Conservation (phyloP, 2,329 filamentous ascomycete species). For the Akanthomyces dipterigenus region DNA sequence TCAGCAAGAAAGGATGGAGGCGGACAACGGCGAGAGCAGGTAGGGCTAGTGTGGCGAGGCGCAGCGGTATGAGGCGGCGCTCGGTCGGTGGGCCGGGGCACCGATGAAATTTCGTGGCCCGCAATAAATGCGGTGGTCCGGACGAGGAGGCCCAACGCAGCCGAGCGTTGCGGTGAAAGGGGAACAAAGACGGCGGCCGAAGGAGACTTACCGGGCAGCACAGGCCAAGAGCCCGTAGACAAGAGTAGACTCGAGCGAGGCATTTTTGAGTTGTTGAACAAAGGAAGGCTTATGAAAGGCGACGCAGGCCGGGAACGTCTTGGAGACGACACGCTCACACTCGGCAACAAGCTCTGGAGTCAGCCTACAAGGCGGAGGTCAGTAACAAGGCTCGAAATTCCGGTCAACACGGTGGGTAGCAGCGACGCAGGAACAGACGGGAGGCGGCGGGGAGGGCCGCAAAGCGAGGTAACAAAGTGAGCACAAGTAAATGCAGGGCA, state of each 20-base stretch:
- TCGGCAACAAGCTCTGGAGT: slow-evolving; percentile 52
- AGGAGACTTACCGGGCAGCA: slow-evolving; percentile 46
- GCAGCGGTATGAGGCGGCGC: slow-evolving; percentile 1
- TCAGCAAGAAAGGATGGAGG: neutral
- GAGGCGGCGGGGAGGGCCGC: neutral
- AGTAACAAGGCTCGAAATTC: slow-evolving; percentile 18
- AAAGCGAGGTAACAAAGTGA: neutral
- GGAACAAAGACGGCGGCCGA: slow-evolving; percentile 14
- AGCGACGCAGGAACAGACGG: neutral
- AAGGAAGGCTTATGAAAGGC: slow-evolving; percentile 59
- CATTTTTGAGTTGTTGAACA: slow-evolving; percentile 52
- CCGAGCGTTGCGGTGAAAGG: slow-evolving; percentile 17
- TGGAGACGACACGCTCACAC: slow-evolving; percentile 54
- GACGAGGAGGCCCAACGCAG: neutral
- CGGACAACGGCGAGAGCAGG: neutral
- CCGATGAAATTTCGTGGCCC: slow-evolving; percentile 12
- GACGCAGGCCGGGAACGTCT: slow-evolving; percentile 54
- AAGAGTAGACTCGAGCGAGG: slow-evolving; percentile 47
- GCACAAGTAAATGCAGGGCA: slow-evolving; percentile 8
- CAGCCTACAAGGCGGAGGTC: slow-evolving; percentile 27
- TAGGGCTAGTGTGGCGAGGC: neutral
- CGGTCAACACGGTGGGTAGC: neutral
- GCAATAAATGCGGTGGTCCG: slow-evolving; percentile 2
- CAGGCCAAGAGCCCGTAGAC: slow-evolving; percentile 52
- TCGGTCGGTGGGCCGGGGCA: slow-evolving; percentile 10